Conservation (phyloP, 768 basidiomycete genomes). For the Suillus discolor region DNA sequence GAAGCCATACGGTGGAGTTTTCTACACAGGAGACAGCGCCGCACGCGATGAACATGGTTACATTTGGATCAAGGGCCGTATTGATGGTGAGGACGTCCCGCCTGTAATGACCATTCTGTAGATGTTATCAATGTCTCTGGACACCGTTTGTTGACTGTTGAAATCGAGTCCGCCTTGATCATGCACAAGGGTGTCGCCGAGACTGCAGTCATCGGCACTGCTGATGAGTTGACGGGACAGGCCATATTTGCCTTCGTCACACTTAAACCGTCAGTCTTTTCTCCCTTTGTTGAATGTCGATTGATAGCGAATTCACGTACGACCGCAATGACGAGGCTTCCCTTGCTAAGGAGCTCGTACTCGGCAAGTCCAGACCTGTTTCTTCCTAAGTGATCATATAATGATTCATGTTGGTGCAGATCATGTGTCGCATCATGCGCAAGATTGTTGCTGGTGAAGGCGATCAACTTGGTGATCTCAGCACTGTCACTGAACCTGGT, state of each 20-base stretch:
- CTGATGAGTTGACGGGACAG: conserved; percentile 89
- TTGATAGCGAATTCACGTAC: conserved; percentile 73
- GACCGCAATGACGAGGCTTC: conserved; percentile 68
- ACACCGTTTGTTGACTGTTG: conserved; percentile 94
- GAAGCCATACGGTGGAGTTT: conserved; percentile 86
- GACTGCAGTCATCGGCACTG: conserved; percentile 88
- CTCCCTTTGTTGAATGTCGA: background rate
- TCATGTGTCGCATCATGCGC: conserved; percentile 94
- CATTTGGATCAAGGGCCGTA: conserved; percentile 97
- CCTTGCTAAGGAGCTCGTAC: conserved; percentile 83
- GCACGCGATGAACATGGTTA: conserved; percentile 94
- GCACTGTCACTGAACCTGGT: too few relatives aligned
- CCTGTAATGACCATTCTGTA: conserved; percentile 27
- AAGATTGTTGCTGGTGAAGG: conserved; percentile 95
- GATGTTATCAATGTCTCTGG: conserved; percentile 99
- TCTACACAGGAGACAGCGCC: conserved; percentile 98
- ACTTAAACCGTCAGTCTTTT: conserved; percentile 79
- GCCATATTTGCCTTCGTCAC: conserved; percentile 95
- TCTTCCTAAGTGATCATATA: background rate
- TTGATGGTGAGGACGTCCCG: conserved; percentile 68
- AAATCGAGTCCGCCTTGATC: conserved; percentile 97
- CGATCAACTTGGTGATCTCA: conserved; percentile 92
- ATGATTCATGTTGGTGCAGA: conserved; percentile 41
- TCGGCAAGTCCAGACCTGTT: conserved; percentile 44
- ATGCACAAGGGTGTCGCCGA: conserved; percentile 94